Evolutionary conservation across 176 grass and related monocot species (phyloP).

Genomic region (Avena sativa): DNA sequence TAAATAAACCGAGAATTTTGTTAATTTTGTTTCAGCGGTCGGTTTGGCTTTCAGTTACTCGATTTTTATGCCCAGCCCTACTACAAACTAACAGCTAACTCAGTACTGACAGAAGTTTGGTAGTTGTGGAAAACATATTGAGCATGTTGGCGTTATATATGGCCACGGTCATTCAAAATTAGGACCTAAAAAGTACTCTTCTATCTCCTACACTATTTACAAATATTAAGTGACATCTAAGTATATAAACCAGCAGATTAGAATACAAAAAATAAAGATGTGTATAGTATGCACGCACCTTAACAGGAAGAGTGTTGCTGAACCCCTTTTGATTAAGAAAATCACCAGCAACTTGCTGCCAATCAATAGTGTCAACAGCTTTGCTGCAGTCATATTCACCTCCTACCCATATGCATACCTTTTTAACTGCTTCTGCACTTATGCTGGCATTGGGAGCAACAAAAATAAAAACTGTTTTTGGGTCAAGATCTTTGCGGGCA

Average conservation of each 20-base stretch:
- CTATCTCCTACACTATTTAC: slow-evolving; percentile 1
- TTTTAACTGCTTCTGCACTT: slow-evolving; percentile 55
- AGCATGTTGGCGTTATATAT: background rate
- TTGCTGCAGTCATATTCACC: slow-evolving; percentile 57
- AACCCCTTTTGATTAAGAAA: slow-evolving; percentile 71
- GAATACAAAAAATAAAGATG: slow-evolving; percentile 26
- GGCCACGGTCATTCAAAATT: background rate
- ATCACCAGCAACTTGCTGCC: slow-evolving; percentile 64
- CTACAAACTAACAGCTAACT: background rate
- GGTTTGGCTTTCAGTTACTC: background rate
- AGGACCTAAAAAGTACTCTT: background rate
- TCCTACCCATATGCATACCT: slow-evolving; percentile 76
- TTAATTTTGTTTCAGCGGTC: background rate
- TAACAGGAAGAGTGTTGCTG: slow-evolving; percentile 61
- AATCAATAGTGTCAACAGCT: slow-evolving; percentile 62
- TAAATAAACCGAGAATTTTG: background rate
- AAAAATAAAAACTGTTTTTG: slow-evolving; percentile 85
- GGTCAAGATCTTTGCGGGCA: slow-evolving; percentile 68
- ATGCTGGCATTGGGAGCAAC: slow-evolving; percentile 60
- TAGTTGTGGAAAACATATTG: slow-evolving; percentile 12
- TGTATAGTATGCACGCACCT: slow-evolving; percentile 53
- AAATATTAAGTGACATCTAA: background rate
- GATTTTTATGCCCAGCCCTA: background rate
- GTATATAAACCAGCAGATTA: background rate
- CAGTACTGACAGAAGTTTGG: background rate